Evolutionary conservation across 139 green algal genomes (phyloP).

Genomic region (Volvox reticuliferus): DNA sequence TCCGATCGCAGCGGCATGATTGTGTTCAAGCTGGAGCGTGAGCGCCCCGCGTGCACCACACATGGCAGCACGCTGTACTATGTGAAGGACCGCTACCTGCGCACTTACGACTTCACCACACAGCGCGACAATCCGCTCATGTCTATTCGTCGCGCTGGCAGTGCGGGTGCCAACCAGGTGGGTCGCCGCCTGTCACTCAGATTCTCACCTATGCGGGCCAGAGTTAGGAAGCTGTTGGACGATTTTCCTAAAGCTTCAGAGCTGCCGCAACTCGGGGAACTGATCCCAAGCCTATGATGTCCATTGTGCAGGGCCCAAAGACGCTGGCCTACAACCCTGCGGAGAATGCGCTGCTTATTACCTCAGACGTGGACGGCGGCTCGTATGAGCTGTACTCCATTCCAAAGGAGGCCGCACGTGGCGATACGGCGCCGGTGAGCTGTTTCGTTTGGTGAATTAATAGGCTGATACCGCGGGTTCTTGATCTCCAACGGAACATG

Average conservation of each 20-base stretch:
- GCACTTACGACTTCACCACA: conserved; percentile 90
- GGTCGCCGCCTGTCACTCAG: background rate
- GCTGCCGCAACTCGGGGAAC: too few relatives aligned
- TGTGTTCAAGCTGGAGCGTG: conserved; percentile 99
- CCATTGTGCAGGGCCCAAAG: conserved; percentile 52
- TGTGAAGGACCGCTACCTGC: conserved; percentile 98
- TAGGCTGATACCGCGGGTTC: too few relatives aligned
- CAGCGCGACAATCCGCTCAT: conserved; percentile 94
- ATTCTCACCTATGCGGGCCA: too few relatives aligned
- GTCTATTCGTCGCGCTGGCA: conserved; percentile 80
- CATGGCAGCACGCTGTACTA: conserved; percentile 94
- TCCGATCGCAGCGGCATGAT: conserved; percentile 94
- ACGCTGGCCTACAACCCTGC: conserved; percentile 97
- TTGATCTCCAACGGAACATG: too few relatives aligned
- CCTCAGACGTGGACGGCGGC: conserved; percentile 92
- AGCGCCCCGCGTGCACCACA: conserved; percentile 92
- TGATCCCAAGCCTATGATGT: too few relatives aligned
- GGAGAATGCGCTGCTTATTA: conserved; percentile 96
- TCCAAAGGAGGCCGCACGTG: conserved; percentile 84
- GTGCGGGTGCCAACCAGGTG: conserved; percentile 60
- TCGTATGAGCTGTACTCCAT: conserved; percentile 96
- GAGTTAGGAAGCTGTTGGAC: too few relatives aligned
- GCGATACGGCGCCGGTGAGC: conserved; percentile 68
- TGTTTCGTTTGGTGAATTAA: background rate
- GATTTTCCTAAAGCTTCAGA: too few relatives aligned